Evolutionary conservation across 2,329 filamentous ascomycete genomes (phyloP).

Genomic region (Pseudocercospora fijiensis): DNA sequence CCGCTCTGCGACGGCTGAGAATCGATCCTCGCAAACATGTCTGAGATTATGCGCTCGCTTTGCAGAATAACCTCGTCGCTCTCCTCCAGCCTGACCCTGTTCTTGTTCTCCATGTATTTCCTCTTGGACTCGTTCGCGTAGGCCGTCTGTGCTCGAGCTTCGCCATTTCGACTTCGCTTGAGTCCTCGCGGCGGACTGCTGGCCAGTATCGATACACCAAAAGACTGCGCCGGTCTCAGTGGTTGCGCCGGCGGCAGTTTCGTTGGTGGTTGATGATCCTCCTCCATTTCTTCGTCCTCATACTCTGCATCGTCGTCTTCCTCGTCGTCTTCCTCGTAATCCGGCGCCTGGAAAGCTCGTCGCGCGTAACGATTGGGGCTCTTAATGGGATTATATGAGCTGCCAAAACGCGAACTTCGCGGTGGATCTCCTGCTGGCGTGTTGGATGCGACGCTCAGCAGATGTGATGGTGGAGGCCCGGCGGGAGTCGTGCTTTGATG

Average conservation of each 20-base stretch:
- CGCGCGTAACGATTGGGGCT: conserved; percentile 32
- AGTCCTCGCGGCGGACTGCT: conserved; percentile 32
- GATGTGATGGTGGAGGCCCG: conserved; percentile 37
- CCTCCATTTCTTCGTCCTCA: conserved; percentile 25
- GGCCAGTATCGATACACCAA: conserved; percentile 5
- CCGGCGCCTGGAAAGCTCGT: conserved; percentile 38
- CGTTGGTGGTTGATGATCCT: conserved; percentile 20
- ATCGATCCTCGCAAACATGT: conserved; percentile 38
- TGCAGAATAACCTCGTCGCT: conserved; percentile 68
- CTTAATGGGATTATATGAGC: conserved; percentile 34
- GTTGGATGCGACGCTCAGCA: conserved; percentile 32
- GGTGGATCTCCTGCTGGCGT: conserved; percentile 38
- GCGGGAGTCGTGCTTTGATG: conserved; percentile 37
- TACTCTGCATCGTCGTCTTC: conserved; percentile 37
- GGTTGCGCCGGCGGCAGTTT: conserved; percentile 10
- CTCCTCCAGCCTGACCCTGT: conserved; percentile 63
- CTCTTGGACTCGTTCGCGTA: conserved; percentile 70
- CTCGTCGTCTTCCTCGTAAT: conserved; percentile 31
- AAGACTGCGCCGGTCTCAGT: conserved; percentile 16
- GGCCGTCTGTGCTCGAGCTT: conserved; percentile 53
- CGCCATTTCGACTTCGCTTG: conserved; percentile 44
- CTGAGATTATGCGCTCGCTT: conserved; percentile 67
- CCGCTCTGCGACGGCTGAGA: conserved; percentile 29
- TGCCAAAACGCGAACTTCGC: conserved; percentile 35
- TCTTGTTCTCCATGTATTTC: conserved; percentile 56